Base-by-base conservation (phyloP, 352 stramenopile genomes). In the Pythium sp. region DNA sequence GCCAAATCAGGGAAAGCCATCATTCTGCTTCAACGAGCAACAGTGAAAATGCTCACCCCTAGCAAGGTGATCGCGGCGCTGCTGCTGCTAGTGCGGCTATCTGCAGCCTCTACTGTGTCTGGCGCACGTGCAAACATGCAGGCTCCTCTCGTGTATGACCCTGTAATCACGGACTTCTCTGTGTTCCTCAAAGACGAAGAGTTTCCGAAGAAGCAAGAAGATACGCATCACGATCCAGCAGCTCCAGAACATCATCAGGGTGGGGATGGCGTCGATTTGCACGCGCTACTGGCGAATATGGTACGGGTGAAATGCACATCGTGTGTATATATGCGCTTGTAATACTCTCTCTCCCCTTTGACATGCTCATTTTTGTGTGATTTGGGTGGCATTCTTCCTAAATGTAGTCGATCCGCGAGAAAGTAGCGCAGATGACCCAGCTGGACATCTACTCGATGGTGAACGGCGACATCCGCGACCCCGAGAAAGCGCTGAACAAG, bases 391-490 rank as follows among this genome's bases (percentile, higher is more conserved):
- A 38, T 38, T 38, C 15, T 30, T 32, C 7, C 20, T 26, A 7
- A 24, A 22, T 46, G 14, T 18, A 89, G 82, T 86, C 79, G 7
- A 54, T 91, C 3, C 78, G 68, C 0, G 76, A 90, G 72, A 91
- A 90, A 63, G 73, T 93, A 60, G 88, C 86, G 54, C 90, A 98
- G 68, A 97, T 98, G 90, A 91, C 88, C 28, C 90, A 98, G 74
- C 84, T 98, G 69, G 90, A 97, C 66, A 94, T 98, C 64, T 86
- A 95, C 61, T 85, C 91, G 38, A 79, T 96, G 72, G 72, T 91
- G 69, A 76, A 91, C 62, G 75, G 77, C 46, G 77, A 91, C 65
- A 63, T 78, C 36, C 73, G 78, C 38, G 71, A 89, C 56, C 80
- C 81, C 0, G 67, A 59, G 66, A 80, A 69, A 12, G 77, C 86